phyloP scores from a whole-genome alignment of 805 yeast species.

The Candida sonorensis region DNA sequence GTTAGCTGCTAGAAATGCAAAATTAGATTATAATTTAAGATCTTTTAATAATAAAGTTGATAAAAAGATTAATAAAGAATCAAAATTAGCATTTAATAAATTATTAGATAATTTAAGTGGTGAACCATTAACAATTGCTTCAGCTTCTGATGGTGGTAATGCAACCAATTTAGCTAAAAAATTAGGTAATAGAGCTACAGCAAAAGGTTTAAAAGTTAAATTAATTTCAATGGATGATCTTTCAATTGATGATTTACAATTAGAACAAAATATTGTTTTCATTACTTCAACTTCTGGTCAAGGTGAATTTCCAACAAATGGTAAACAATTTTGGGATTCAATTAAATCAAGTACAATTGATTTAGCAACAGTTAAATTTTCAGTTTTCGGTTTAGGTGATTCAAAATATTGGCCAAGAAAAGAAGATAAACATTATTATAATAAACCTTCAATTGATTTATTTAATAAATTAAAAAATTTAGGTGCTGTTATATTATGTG shows the following conservation, averaged over 20 bases:
- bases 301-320: slow-evolving; percentile 83
- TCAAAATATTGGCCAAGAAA: slow-evolving; percentile 94
- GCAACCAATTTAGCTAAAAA: slow-evolving; percentile 79
- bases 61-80: slow-evolving; percentile 47
- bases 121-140: slow-evolving; percentile 81
- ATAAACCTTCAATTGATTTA: slow-evolving; percentile 81
- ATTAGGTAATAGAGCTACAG: slow-evolving; percentile 69
- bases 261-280: slow-evolving; percentile 63
- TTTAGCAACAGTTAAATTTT: slow-evolving; percentile 46
- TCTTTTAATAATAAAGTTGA: slow-evolving; percentile 53
- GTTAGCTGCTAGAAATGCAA: slow-evolving; percentile 64
- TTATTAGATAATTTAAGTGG: slow-evolving; percentile 85
- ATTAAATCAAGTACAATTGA: slow-evolving; percentile 63
- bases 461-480: slow-evolving; percentile 54
- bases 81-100: slow-evolving; percentile 70
- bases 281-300: slow-evolving; percentile 77
- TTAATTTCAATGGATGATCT: slow-evolving; percentile 67
- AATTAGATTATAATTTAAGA: slow-evolving; percentile 68
- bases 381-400: slow-evolving; percentile 77
- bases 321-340: slow-evolving; percentile 70
- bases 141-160: slow-evolving; percentile 89
- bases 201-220: slow-evolving; percentile 66
- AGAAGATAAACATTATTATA: slow-evolving; percentile 89
- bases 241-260: slow-evolving; percentile 64
- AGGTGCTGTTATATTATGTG: slow-evolving; percentile 68